Percentiles rank a stretch among this genome's conserved stretches.
phyloP scores from a whole-genome alignment of 345 rosid species.

The Lepidium sativum region DNA sequence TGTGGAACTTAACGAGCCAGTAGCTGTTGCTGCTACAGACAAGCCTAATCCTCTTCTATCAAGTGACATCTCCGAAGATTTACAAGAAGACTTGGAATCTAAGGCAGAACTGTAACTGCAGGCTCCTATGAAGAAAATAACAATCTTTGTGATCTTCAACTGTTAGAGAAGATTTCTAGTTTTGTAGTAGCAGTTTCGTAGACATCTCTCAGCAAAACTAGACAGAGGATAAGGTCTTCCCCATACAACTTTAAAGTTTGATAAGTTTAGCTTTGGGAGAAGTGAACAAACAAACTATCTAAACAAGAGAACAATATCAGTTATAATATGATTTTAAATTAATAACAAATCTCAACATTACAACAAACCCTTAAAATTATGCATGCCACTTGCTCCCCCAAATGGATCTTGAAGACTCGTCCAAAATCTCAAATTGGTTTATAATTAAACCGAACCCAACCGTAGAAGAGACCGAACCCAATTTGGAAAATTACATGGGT shows the following conservation, averaged over 20 bases:
- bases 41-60: constrained; percentile 23
- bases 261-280: not conserved
- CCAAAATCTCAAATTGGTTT: not conserved
- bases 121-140: not conserved
- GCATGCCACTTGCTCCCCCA: not conserved
- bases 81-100: constrained; percentile 47
- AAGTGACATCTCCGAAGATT: constrained; percentile 8
- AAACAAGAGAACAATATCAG: not conserved
- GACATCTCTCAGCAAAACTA: constrained; percentile 14
- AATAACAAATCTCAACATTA: not conserved
- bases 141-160: not conserved
- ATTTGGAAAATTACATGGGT: not conserved
- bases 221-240: not conserved
- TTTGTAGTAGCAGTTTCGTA: not conserved
- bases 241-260: not conserved
- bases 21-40: too few species aligned
- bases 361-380: not conserved
- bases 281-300: not conserved
- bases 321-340: not conserved
- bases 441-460: not conserved
- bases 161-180: constrained; percentile 14
- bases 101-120: constrained; percentile 62
- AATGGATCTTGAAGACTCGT: not conserved
- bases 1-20: too few species aligned
- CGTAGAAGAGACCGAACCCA: not conserved